Base-by-base conservation (phyloP, 352 stramenopile species). In the Paralagenidium karlingii region DNA sequence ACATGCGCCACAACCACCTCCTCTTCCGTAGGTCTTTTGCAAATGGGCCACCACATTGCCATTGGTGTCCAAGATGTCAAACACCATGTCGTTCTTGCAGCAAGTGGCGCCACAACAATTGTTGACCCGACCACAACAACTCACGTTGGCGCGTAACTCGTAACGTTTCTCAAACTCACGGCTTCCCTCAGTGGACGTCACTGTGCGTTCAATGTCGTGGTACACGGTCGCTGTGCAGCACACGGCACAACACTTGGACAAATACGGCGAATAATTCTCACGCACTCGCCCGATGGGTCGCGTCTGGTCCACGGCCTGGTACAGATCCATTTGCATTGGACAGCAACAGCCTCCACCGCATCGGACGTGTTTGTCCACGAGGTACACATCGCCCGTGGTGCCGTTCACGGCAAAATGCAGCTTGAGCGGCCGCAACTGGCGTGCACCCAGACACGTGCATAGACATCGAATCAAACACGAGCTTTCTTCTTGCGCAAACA, bases 41-140 rank as follows among this genome's bases (percentile, higher is more conserved):
- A 84, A 24, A 39, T 80, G 63, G 13, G 58, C 70, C 3, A 60
- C 64, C 25, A 76, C 40, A 8, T 63, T 28, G 29, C 63, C 66
- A 19, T 82, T 62, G 15, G 40, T 51, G 44, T 80, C 65, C n/a
- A 82, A 40, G 6, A 83, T 59, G 34, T 83, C 67, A 46, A 74
- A 80, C 40, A 82, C 64, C 1, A 65, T 60, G 40, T 83, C 69
- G 39, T 78, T 73, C 38, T 66, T 58, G 48, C 45, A 69, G 46
- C 67, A 82, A 19, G 67, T 79, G 10, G 50, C 62, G n/a, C 67
- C 67, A 34, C 67, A 83, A 31, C 67, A 82, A 39, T 80, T 84
- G 60, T 82, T 76, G 18, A 73, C 58, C 16, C 64, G 64, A 15
- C 64, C 65, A 28, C 67, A 77, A 47, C 69, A 83, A 16, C 47